These are phyloP conservation scores for Quercus engelmannii DNA, from an alignment of 306 rosid genomes.

Conservation along the genomic window DNA sequence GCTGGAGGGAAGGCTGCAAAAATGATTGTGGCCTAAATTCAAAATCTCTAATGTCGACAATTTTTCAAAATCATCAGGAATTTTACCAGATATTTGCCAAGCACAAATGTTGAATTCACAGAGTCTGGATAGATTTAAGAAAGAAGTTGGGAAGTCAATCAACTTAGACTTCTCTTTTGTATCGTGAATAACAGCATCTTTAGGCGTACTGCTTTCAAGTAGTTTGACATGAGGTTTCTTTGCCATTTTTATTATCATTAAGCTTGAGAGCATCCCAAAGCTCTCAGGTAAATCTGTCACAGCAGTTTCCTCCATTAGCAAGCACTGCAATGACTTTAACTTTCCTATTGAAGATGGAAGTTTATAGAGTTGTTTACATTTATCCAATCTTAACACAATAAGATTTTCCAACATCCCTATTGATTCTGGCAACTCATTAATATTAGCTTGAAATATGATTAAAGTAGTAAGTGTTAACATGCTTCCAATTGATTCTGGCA, in stretches of 20 bases:
- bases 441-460: constrained; percentile 27
- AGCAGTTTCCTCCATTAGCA: constrained; percentile 46
- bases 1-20: constrained; percentile 62
- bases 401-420: constrained; percentile 53
- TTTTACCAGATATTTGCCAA: constrained; percentile 52
- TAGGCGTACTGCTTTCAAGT: not conserved
- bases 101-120: constrained; percentile 34
- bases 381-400: constrained; percentile 28
- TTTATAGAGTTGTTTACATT: constrained; percentile 33
- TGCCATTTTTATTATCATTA: constrained; percentile 44
- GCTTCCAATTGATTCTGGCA: constrained; percentile 56
- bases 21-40: constrained; percentile 37
- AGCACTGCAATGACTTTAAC: constrained; percentile 37
- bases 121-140: constrained; percentile 44
- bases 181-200: too few relatives aligned
- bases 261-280: constrained; percentile 55
- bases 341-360: constrained; percentile 65
- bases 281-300: constrained; percentile 55
- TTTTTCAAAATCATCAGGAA: constrained; percentile 57
- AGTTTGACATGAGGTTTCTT: constrained; percentile 20
- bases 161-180: not conserved
- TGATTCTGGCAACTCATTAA: constrained; percentile 52
- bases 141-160: constrained; percentile 39
- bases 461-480: constrained; percentile 36
- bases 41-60: constrained; percentile 41